Evolutionary conservation across 306 rosid species (phyloP).

Genomic region (Astragalus glycyphyllos): DNA sequence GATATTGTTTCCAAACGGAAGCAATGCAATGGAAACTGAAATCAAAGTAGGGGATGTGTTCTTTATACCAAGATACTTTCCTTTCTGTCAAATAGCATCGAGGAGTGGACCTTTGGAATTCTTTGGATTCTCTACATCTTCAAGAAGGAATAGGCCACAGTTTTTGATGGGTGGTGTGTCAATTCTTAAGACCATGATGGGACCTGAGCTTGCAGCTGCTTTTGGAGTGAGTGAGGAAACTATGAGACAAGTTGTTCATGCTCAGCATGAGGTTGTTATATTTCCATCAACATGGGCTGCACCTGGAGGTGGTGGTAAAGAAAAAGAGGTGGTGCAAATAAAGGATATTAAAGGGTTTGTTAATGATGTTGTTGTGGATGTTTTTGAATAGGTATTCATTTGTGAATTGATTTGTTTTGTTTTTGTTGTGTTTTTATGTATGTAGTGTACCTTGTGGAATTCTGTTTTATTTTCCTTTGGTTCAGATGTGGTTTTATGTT

Average conservation of each 20-base stretch:
- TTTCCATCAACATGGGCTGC: constrained; percentile 42
- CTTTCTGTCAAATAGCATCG: constrained; percentile 89
- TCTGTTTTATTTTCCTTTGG: not conserved
- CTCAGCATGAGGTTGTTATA: constrained; percentile 35
- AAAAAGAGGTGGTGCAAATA: constrained; percentile 3
- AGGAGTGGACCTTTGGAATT: constrained; percentile 71
- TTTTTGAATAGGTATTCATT: not conserved
- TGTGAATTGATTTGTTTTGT: not conserved
- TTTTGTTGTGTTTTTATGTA: not conserved
- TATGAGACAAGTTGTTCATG: constrained; percentile 4
- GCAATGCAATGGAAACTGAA: constrained; percentile 53
- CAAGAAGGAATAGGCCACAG: constrained; percentile 64
- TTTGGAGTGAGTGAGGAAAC: constrained; percentile 62
- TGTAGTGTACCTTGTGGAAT: not conserved
- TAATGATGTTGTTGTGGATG: constrained; percentile 25
- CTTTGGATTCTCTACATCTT: constrained; percentile 85
- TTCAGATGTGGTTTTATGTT: constrained; percentile 19
- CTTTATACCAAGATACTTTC: constrained; percentile 68
- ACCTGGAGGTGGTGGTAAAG: constrained; percentile 20
- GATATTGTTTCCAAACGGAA: constrained; percentile 78
- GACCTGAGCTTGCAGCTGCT: constrained; percentile 74
- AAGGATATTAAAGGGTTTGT: not conserved
- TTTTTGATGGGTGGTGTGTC: constrained; percentile 76
- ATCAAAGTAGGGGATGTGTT: constrained; percentile 79
- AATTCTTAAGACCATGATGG: constrained; percentile 50